Conservation (phyloP, 116 monocot genomes). For the Dioscorea cayenensis region DNA sequence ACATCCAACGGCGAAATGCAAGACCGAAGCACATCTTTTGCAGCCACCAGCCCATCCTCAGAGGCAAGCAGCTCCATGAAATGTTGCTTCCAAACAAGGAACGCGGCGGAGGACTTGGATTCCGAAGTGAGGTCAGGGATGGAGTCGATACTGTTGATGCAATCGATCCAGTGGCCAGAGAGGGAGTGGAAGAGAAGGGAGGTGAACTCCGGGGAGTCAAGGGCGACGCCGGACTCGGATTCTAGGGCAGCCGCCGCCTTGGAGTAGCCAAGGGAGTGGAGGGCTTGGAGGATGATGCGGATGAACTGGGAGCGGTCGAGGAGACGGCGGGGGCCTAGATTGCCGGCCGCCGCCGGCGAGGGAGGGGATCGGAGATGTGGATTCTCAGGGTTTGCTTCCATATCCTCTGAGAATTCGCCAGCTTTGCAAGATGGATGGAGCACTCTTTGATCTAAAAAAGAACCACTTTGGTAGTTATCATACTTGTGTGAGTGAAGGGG, state of each 20-base stretch:
- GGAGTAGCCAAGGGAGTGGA: slow-evolving; percentile 63
- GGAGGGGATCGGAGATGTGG: slow-evolving; percentile 1
- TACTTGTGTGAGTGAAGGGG: too few species aligned
- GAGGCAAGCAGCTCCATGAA: slow-evolving; percentile 60
- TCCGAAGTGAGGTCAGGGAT: slow-evolving; percentile 13
- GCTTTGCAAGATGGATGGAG: slow-evolving; percentile 1
- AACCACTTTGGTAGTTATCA: background rate
- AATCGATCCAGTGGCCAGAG: slow-evolving; percentile 45
- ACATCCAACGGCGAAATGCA: slow-evolving; percentile 40
- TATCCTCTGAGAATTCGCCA: slow-evolving; percentile 14
- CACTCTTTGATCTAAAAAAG: background rate
- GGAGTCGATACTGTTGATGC: slow-evolving; percentile 28
- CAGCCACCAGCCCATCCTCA: slow-evolving; percentile 13
- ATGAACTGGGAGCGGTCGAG: slow-evolving; percentile 47
- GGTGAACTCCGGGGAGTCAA: slow-evolving; percentile 36
- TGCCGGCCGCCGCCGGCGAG: background rate
- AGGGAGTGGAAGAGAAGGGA: slow-evolving; percentile 30
- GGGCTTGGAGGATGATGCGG: slow-evolving; percentile 42
- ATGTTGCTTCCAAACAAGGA: slow-evolving; percentile 39
- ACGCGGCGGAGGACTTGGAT: slow-evolving; percentile 21
- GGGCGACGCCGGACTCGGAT: slow-evolving; percentile 50
- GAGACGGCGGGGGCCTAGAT: slow-evolving; percentile 29
- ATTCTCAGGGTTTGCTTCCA: slow-evolving; percentile 7
- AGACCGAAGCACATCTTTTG: slow-evolving; percentile 35
- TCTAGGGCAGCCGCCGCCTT: slow-evolving; percentile 47